These are phyloP conservation scores for Aspergillus carbonarius DNA, from an alignment of 2,329 filamentous ascomycete species.

Conservation along the genomic window DNA sequence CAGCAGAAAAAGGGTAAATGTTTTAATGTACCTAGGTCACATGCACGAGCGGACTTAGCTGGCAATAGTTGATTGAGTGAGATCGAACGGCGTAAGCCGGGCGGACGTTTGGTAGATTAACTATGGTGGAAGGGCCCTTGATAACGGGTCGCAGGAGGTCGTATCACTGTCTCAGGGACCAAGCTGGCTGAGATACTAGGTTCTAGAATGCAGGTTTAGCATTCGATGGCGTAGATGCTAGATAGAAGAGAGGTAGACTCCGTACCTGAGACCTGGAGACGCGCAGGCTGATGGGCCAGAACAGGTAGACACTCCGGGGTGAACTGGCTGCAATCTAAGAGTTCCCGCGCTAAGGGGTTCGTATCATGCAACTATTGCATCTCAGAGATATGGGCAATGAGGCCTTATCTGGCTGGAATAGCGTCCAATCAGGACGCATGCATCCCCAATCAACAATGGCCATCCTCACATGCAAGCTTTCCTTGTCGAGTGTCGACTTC, in stretches of 20 bases:
- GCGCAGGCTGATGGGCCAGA: background rate
- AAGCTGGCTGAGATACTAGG: background rate
- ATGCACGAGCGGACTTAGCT: too few relatives aligned
- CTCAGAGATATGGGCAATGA: background rate
- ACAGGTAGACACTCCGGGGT: background rate
- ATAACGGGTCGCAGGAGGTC: background rate
- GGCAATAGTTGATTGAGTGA: too few relatives aligned
- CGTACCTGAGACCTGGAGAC: background rate
- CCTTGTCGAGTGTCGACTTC: background rate
- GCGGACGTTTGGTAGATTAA: background rate
- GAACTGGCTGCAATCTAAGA: conserved; percentile 1
- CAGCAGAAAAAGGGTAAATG: too few relatives aligned
- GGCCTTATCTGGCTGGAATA: background rate
- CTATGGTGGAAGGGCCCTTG: background rate
- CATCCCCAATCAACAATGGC: background rate
- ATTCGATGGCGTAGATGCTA: background rate
- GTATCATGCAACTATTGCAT: conserved; percentile 2
- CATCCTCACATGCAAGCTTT: background rate
- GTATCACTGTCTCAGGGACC: background rate
- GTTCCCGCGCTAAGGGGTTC: conserved; percentile 1
- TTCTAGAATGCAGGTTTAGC: background rate
- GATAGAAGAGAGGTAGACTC: background rate
- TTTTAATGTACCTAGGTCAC: too few relatives aligned
- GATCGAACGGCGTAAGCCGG: background rate
- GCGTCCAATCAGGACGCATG: background rate